A percentile compares a stretch with the other conserved stretches of the same genome.
Conservation (phyloP, 306 rosid species). For the Clitoria ternatea region DNA sequence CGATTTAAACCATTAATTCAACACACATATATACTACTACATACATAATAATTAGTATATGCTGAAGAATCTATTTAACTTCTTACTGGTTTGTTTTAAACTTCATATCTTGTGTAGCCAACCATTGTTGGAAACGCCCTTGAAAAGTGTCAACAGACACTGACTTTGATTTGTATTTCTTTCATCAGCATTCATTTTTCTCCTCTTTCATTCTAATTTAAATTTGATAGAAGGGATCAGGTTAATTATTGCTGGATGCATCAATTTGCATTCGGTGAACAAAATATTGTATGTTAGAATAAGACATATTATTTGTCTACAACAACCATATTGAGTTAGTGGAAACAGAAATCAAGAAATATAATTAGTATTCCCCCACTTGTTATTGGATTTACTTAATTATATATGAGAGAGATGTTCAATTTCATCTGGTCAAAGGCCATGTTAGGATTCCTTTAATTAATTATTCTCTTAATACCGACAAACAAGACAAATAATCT, state of each 20-base stretch:
- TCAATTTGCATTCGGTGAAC: not conserved
- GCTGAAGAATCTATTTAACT: constrained; percentile 2
- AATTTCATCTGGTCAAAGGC: constrained; percentile 34
- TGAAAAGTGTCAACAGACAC: not conserved
- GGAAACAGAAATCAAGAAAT: constrained; percentile 22
- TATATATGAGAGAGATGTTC: constrained; percentile 25
- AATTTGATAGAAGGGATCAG: constrained; percentile 7
- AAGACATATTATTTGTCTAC: not conserved
- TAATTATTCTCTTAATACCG: constrained; percentile 27
- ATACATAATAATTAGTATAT: not conserved
- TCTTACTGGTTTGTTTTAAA: not conserved
- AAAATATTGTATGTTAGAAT: not conserved
- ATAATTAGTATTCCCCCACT: constrained; percentile 30
- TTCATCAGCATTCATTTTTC: not conserved
- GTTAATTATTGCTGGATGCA: not conserved
- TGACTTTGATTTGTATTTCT: not conserved
- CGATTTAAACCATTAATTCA: constrained; percentile 8
- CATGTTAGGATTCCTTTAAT: constrained; percentile 30
- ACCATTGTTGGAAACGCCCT: not conserved
- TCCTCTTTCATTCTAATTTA: constrained; percentile 3
- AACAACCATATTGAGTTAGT: constrained; percentile 15
- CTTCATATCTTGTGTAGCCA: not conserved
- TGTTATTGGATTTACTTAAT: constrained; percentile 28
- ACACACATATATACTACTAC: too few relatives aligned
- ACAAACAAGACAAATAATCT: constrained; percentile 25